phyloP scores from a whole-genome alignment of 208 protist species.

The Leishmania arabica region DNA sequence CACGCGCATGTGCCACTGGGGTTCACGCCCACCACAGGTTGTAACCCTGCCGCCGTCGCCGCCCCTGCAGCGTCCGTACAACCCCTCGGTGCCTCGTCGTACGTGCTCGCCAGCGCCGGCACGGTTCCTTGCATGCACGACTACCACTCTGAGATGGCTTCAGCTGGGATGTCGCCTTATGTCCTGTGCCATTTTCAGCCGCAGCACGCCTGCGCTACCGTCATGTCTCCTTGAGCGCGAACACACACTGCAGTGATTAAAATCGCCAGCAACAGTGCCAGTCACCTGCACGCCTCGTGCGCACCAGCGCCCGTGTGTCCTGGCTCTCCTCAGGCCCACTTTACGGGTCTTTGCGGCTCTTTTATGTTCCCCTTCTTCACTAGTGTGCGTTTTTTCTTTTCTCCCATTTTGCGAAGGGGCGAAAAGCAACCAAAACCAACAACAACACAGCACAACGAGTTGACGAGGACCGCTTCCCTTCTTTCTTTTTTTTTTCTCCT shows the following conservation, averaged over 20 bases:
- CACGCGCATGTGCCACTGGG: conserved; percentile 23
- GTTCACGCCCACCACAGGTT: conserved; percentile 15
- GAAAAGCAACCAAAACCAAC: neutral
- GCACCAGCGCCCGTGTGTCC: neutral
- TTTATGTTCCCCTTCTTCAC: neutral
- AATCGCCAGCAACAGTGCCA: neutral
- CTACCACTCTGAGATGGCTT: conserved; percentile 17
- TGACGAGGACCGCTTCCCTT: neutral
- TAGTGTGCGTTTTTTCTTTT: conserved; percentile 5
- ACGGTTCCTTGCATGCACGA: conserved; percentile 13
- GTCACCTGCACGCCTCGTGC: neutral
- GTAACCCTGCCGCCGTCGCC: neutral
- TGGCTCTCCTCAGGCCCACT: neutral
- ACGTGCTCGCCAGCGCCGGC: conserved; percentile 19
- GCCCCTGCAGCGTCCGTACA: conserved; percentile 18
- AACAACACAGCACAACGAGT: neutral
- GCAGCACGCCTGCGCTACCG: conserved; percentile 24
- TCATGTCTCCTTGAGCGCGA: conserved; percentile 27
- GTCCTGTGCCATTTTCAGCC: conserved; percentile 31
- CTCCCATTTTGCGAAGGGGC: conserved; percentile 3
- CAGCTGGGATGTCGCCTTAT: conserved; percentile 24
- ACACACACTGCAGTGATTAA: neutral
- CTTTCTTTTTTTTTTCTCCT: neutral
- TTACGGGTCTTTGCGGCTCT: neutral
- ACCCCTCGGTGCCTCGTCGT: conserved; percentile 22